These are phyloP conservation scores for Erysimum pusillum DNA, from an alignment of 441 rosid species.

Conservation along the genomic window DNA sequence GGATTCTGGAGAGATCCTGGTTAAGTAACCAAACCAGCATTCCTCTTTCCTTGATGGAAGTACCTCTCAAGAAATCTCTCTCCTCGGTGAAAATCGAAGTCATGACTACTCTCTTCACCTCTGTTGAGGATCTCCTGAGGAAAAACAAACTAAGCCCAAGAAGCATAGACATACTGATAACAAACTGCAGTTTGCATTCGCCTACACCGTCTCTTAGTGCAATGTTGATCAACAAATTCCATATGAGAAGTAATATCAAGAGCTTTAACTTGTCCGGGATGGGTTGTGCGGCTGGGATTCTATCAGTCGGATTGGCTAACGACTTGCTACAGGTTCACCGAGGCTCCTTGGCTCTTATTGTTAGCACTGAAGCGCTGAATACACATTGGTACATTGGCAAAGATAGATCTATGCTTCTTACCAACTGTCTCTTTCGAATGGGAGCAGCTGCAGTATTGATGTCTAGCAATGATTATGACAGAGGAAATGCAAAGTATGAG, in stretches of 20 bases:
- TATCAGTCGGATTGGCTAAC: slow-evolving; percentile 78
- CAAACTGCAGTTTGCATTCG: slow-evolving; percentile 84
- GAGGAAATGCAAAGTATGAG: slow-evolving; percentile 69
- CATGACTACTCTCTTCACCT: slow-evolving; percentile 70
- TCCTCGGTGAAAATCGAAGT: slow-evolving; percentile 48
- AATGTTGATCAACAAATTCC: slow-evolving; percentile 84
- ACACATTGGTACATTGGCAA: slow-evolving; percentile 83
- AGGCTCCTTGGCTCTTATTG: slow-evolving; percentile 77
- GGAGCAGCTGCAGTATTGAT: slow-evolving; percentile 87
- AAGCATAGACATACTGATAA: slow-evolving; percentile 82
- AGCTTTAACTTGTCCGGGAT: slow-evolving; percentile 94
- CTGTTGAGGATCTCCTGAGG: slow-evolving; percentile 68
- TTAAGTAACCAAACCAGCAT: slow-evolving; percentile 52
- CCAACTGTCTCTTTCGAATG: slow-evolving; percentile 92
- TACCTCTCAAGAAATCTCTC: slow-evolving; percentile 51
- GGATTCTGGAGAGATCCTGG: slow-evolving; percentile 55
- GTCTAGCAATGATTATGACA: slow-evolving; percentile 67
- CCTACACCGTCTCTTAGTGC: slow-evolving; percentile 94
- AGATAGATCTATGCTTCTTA: slow-evolving; percentile 88
- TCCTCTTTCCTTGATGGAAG: slow-evolving; percentile 44
- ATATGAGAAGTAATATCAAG: slow-evolving; percentile 81
- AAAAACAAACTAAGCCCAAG: slow-evolving; percentile 71
- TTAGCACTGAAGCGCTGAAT: slow-evolving; percentile 85
- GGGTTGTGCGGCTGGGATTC: slow-evolving; percentile 90
- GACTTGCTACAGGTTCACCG: slow-evolving; percentile 80